Conservation (phyloP, 306 rosid genomes). For the Prunus fruticosa region DNA sequence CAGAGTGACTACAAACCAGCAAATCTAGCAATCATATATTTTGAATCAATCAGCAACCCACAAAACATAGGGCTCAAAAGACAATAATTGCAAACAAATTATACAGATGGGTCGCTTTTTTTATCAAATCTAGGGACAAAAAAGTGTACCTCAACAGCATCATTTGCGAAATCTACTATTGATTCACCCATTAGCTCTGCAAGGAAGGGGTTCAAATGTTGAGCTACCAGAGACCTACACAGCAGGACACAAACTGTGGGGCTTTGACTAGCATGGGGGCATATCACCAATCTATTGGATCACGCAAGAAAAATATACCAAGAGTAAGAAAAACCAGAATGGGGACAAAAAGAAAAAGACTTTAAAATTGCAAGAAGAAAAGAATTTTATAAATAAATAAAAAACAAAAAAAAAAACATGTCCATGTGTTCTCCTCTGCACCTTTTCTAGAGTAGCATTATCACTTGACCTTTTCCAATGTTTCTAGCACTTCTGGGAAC, state of each 20-base stretch:
- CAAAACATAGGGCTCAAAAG: background rate
- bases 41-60: background rate
- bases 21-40: conserved; percentile 18
- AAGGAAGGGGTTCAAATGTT: conserved; percentile 15
- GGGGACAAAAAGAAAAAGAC: conserved; percentile 48
- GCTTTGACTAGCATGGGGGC: conserved; percentile 24
- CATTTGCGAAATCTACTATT: conserved; percentile 36
- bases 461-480: conserved; percentile 34
- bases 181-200: conserved; percentile 54
- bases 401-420: conserved; percentile 29
- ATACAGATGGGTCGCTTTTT: background rate
- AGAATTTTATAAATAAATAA: background rate
- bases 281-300: conserved; percentile 38
- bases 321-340: conserved; percentile 36
- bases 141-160: conserved; percentile 57
- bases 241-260: conserved; percentile 14
- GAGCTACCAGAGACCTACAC: conserved; percentile 20
- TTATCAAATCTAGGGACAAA: conserved; percentile 29
- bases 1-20: conserved; percentile 25
- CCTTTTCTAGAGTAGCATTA: conserved; percentile 25
- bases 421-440: conserved; percentile 30
- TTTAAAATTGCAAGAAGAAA: conserved; percentile 7
- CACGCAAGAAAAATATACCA: conserved; percentile 33
- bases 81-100: background rate
- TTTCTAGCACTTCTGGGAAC: conserved; percentile 51